Evolutionary conservation across 305 asterid genomes (phyloP), one percentile per base, ranked within the genome.

Genomic region (Rubia tinctorum): DNA sequence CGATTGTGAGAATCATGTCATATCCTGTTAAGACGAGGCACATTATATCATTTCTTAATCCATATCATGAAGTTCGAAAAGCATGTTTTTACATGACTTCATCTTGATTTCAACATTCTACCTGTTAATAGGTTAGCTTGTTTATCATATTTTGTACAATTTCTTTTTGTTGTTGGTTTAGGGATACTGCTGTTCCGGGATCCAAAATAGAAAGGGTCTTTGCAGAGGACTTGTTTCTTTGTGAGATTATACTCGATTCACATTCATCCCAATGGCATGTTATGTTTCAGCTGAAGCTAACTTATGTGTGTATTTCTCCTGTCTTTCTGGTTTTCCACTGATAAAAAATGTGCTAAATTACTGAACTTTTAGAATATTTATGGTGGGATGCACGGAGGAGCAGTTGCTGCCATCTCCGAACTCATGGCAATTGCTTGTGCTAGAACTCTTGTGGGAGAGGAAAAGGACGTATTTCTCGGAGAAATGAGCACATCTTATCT

Each of bases 311-410:
- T 2, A 2, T 53, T 53, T 53, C 64, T 20, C 64, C 4, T 1
- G 22, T 6, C 1, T 18, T 22, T 39, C 23, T n/a, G 49, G 63
- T 39, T 66, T 49, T 53, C 39, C 22, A 18, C 30, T 53, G 25
- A 53, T 14, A 37, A 9, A 60, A 39, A 1, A n/a, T 22, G 44
- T 14, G 62, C 25, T 18, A 20, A 45, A 76, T 75, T 17, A 51
- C 42, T 77, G 51, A 22, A 60, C 25, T 44, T 63, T 18, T 76
- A 90, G 95, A 92, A 90, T 74, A 30, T 22, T 37, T 90, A 90
- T 65, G 78, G 81, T 8, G 89, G 91, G 71, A 76, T 90, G 95
- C 93, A 92, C 37, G 98, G 98, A 59, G 98, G 98, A 51, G 87
- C 96, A 3, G 91, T 90, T 72, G 96, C 83, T 17, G 81, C 90